Conservation (phyloP, 441 rosid species). For the Mallotus japonicus region DNA sequence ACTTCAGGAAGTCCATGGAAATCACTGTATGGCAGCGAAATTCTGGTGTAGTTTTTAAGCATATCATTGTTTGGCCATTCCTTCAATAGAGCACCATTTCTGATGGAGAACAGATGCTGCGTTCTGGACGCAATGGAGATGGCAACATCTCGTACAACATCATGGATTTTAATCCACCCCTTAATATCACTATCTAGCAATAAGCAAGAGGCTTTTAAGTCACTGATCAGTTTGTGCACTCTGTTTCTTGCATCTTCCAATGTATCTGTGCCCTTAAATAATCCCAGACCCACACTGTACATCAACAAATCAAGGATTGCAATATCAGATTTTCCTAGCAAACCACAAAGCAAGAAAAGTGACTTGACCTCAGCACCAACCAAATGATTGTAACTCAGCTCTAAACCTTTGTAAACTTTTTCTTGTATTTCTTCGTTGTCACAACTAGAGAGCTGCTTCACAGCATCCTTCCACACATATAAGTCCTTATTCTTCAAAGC, state of each 20-base stretch:
- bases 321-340: conserved; percentile 2
- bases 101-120: background rate
- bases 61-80: background rate
- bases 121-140: background rate
- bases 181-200: background rate
- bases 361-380: background rate
- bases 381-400: conserved; percentile 16
- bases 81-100: background rate
- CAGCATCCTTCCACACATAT: background rate
- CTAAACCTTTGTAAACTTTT: background rate
- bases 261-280: background rate
- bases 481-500: background rate
- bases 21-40: background rate
- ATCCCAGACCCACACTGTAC: conserved; percentile 13
- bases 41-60: background rate
- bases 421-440: background rate
- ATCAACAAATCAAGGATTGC: background rate
- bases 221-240: background rate
- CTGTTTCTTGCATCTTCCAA: background rate
- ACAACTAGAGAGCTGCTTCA: background rate
- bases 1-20: conserved; percentile 3
- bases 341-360: conserved; percentile 22
- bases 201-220: background rate
- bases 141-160: conserved; percentile 10
- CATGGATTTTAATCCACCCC: background rate